A percentile compares a stretch with the other conserved stretches of the same genome.
phyloP scores from a whole-genome alignment of 805 yeast genomes.

The Cyberlindnera americana region DNA sequence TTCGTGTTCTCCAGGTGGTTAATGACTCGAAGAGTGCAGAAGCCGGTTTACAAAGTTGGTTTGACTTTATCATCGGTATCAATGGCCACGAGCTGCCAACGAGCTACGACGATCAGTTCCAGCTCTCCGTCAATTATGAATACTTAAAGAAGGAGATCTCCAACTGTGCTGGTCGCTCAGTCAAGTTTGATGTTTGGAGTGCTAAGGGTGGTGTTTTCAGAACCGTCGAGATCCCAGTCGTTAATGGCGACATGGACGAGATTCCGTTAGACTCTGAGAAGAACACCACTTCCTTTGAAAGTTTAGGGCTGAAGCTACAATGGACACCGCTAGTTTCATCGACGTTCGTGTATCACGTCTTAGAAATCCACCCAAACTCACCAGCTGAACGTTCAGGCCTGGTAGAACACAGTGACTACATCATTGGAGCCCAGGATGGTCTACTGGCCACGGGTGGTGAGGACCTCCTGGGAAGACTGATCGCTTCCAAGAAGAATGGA shows the following conservation, averaged over 20 bases:
- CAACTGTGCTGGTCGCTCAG: slow-evolving; percentile 36
- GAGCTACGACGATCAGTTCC: slow-evolving; percentile 31
- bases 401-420: slow-evolving; percentile 81
- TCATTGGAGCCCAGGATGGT: slow-evolving; percentile 86
- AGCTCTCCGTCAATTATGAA: slow-evolving; percentile 40
- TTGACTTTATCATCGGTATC: slow-evolving; percentile 80
- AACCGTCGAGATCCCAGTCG: slow-evolving; percentile 36
- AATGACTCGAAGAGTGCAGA: slow-evolving; percentile 44
- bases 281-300: slow-evolving; percentile 38
- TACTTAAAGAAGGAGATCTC: slow-evolving; percentile 40
- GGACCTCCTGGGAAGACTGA: slow-evolving; percentile 63
- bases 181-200: slow-evolving; percentile 70
- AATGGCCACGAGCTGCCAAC: slow-evolving; percentile 62
- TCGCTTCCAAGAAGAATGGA: slow-evolving; percentile 46
- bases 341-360: slow-evolving; percentile 83
- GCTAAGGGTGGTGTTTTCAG: slow-evolving; percentile 75
- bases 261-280: slow-evolving; percentile 21
- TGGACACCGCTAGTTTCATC: slow-evolving; percentile 74
- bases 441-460: slow-evolving; percentile 85
- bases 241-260: slow-evolving; percentile 31
- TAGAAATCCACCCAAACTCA: slow-evolving; percentile 65
- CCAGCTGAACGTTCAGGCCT: slow-evolving; percentile 86
- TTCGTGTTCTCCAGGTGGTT: slow-evolving; percentile 52
- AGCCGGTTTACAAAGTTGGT: slow-evolving; percentile 74
- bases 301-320: slow-evolving; percentile 67